These are phyloP conservation scores for Colletotrichum acutatum DNA, from an alignment of 2,329 filamentous ascomycete species.

Conservation along the genomic window DNA sequence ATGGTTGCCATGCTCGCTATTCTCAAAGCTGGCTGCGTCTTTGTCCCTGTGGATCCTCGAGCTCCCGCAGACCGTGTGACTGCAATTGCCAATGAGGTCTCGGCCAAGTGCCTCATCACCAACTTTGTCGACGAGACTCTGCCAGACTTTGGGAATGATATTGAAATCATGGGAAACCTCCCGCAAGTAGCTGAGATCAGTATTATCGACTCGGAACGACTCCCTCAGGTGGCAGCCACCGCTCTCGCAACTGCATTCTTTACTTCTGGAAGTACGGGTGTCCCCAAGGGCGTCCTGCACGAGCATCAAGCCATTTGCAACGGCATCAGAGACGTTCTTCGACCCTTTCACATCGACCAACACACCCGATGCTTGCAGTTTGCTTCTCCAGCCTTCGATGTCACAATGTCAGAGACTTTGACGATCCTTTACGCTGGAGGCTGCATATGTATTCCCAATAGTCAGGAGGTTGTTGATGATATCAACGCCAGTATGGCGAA, in stretches of 20 bases:
- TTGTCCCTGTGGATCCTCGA: background rate
- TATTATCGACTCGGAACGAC: too few relatives aligned
- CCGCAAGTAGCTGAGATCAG: too few relatives aligned
- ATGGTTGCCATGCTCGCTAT: constrained; percentile 1
- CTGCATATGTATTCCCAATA: constrained; percentile 44
- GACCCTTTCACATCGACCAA: constrained; percentile 42
- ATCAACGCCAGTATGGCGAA: too few relatives aligned
- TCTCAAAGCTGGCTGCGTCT: background rate
- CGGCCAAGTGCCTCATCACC: too few relatives aligned
- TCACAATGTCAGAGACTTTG: constrained; percentile 49
- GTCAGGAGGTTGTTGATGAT: too few relatives aligned
- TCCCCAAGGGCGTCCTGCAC: background rate
- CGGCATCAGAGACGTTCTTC: background rate
- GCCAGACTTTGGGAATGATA: too few relatives aligned
- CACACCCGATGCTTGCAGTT: constrained; percentile 58
- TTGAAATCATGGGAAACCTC: too few relatives aligned
- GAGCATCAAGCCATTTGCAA: constrained; percentile 4
- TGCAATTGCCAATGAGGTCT: background rate
- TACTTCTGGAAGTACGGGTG: background rate
- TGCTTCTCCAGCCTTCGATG: constrained; percentile 64
- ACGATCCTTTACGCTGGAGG: constrained; percentile 48
- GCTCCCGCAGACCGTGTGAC: background rate
- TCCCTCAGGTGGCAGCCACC: too few relatives aligned
- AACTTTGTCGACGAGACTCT: too few relatives aligned
- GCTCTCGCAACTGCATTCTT: background rate